phyloP scores from a whole-genome alignment of 768 basidiomycete species.

The Tulasnella sp. region DNA sequence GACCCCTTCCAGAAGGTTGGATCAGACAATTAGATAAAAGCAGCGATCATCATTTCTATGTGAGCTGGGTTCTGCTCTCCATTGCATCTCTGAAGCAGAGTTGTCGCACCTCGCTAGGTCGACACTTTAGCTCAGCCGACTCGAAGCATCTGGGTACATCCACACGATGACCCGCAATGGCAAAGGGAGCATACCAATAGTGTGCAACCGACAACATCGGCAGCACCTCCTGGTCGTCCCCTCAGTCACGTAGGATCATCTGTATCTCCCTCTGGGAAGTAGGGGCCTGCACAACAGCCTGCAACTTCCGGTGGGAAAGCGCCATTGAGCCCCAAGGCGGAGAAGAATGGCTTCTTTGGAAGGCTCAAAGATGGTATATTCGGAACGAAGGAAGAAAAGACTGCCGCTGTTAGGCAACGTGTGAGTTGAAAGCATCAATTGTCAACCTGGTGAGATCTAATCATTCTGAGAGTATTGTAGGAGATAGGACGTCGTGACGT shows the following conservation, averaged over 20 bases:
- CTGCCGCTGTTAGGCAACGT: constrained; percentile 18
- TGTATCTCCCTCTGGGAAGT: constrained; percentile 14
- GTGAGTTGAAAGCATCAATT: constrained; percentile 2
- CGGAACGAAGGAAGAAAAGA: constrained; percentile 56
- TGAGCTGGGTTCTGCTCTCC: constrained; percentile 7
- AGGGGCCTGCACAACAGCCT: background rate
- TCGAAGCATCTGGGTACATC: constrained; percentile 62
- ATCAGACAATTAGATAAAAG: background rate
- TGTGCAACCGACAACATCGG: too few species aligned
- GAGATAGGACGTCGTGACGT: background rate
- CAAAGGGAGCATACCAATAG: constrained; percentile 42
- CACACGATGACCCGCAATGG: constrained; percentile 57
- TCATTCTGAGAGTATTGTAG: too few species aligned
- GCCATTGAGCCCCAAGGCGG: constrained; percentile 17
- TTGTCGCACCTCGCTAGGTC: constrained; percentile 33
- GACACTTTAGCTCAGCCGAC: constrained; percentile 54
- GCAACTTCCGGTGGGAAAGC: background rate
- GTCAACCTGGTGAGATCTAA: constrained; percentile 26
- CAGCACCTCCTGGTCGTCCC: constrained; percentile 3
- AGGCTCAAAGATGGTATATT: constrained; percentile 54
- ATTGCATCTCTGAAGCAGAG: background rate
- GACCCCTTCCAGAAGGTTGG: background rate
- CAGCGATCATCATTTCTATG: background rate
- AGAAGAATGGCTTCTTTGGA: constrained; percentile 45
- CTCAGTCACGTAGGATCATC: too few species aligned